These are phyloP conservation scores for Micromonas commoda DNA, from an alignment of 139 green algal species.

Conservation along the genomic window DNA sequence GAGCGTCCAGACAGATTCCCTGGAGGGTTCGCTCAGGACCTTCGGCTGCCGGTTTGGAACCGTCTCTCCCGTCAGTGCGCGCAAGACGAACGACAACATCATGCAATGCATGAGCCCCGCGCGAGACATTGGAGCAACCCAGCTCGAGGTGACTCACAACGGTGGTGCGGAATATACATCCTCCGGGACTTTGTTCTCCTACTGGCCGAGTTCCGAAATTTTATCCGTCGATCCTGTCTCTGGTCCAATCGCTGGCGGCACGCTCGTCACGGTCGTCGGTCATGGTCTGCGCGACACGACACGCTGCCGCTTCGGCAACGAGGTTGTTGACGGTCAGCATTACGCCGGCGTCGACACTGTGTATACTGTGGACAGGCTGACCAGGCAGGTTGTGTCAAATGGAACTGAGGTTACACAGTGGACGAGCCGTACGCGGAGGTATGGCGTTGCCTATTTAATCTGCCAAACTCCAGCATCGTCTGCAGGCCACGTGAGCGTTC, in stretches of 20 bases:
- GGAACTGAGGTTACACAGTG: no score
- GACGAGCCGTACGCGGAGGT: no score
- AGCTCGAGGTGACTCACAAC: not conserved
- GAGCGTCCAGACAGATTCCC: not conserved
- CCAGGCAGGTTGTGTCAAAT: no score
- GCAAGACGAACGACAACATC: not conserved
- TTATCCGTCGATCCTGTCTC: not conserved
- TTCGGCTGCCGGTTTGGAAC: not conserved
- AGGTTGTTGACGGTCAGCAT: not conserved
- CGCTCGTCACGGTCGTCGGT: not conserved
- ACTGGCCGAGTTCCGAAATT: not conserved
- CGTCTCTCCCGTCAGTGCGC: not conserved
- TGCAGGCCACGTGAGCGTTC: not conserved
- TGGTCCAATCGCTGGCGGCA: not conserved
- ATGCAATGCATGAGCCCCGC: not conserved
- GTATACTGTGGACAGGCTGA: no score
- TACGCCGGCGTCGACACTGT: no score
- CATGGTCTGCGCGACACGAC: not conserved
- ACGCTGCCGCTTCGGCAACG: conserved; percentile 1
- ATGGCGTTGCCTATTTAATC: not conserved
- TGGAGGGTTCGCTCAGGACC: no score
- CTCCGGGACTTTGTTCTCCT: not conserved
- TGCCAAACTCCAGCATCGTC: not conserved
- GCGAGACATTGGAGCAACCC: not conserved
- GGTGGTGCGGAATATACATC: not conserved